Conservation (phyloP, 2,329 filamentous ascomycete species). For the Rhynchosporium graminicola region DNA sequence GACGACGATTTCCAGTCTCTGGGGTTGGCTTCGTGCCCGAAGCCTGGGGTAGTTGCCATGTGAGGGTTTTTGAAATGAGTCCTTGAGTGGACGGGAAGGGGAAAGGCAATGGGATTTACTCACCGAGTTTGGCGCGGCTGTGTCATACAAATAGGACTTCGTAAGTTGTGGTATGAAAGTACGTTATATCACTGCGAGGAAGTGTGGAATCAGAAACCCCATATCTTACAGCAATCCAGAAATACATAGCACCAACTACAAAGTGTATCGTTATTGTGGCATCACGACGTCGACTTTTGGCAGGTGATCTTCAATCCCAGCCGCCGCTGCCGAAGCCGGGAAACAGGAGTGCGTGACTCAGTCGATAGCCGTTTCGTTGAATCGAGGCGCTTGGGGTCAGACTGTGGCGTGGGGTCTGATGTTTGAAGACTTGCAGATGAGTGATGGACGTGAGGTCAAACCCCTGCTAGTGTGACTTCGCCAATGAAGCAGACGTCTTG, state of each 20-base stretch:
- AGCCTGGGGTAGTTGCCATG: constrained; percentile 38
- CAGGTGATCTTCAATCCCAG: constrained; percentile 58
- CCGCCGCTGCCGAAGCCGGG: constrained; percentile 45
- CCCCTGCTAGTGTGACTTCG: constrained; percentile 11
- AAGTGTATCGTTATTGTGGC: constrained; percentile 69
- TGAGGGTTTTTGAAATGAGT: not conserved
- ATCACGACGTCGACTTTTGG: constrained; percentile 52
- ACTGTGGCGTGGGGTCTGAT: constrained; percentile 58
- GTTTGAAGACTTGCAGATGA: constrained; percentile 56
- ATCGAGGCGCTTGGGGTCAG: constrained; percentile 65
- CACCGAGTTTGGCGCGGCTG: constrained; percentile 60
- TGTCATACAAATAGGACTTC: constrained; percentile 63
- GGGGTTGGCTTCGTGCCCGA: constrained; percentile 65
- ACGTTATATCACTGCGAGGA: constrained; percentile 36
- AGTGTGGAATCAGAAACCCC: not conserved
- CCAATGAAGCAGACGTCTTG: no score
- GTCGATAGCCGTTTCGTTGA: constrained; percentile 53
- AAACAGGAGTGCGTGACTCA: constrained; percentile 66
- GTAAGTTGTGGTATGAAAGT: constrained; percentile 69
- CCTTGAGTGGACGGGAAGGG: not conserved
- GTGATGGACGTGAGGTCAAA: constrained; percentile 44
- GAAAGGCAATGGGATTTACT: not conserved
- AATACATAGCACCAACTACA: constrained; percentile 52
- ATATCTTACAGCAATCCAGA: not conserved
- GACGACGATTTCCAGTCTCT: constrained; percentile 56